Percentiles rank a stretch among this genome's conserved stretches.
Evolutionary conservation across 768 basidiomycete genomes (phyloP).

Genomic region (Dioszegia hungarica): DNA sequence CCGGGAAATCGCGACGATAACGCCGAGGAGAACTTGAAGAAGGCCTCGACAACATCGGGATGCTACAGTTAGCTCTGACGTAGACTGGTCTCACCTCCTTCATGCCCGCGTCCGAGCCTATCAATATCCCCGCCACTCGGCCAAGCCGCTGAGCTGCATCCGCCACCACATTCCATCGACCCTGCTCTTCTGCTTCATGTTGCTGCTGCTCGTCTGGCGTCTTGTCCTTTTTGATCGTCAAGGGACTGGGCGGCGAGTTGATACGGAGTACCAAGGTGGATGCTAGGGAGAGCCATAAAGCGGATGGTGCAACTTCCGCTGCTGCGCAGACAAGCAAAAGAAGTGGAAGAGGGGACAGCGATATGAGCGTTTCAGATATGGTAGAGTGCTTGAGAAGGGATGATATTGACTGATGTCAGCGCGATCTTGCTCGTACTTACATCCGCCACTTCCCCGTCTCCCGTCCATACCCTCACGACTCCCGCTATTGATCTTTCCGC

Average conservation of each 20-base stretch:
- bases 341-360: constrained; percentile 73
- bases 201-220: constrained; percentile 18
- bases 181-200: constrained; percentile 20
- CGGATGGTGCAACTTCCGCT: constrained; percentile 37
- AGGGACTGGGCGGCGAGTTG: constrained; percentile 59
- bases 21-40: constrained; percentile 75
- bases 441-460: constrained; percentile 69
- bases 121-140: constrained; percentile 15
- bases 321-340: constrained; percentile 39
- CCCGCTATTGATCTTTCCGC: constrained; percentile 61
- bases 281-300: constrained; percentile 75
- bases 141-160: constrained; percentile 31
- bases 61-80: constrained; percentile 55
- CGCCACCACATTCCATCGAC: constrained; percentile 30
- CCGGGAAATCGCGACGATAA: constrained; percentile 50
- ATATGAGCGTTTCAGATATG: constrained; percentile 66
- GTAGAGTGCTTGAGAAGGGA: constrained; percentile 58
- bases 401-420: constrained; percentile 61
- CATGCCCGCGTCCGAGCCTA: constrained; percentile 28
- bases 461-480: constrained; percentile 70
- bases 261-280: constrained; percentile 75
- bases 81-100: constrained; percentile 29
- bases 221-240: constrained; percentile 49
- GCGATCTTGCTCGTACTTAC: constrained; percentile 53
- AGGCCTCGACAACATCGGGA: constrained; percentile 84